These are phyloP conservation scores for Fusarium zealandicum DNA, from an alignment of 2,329 filamentous ascomycete genomes.

Conservation along the genomic window DNA sequence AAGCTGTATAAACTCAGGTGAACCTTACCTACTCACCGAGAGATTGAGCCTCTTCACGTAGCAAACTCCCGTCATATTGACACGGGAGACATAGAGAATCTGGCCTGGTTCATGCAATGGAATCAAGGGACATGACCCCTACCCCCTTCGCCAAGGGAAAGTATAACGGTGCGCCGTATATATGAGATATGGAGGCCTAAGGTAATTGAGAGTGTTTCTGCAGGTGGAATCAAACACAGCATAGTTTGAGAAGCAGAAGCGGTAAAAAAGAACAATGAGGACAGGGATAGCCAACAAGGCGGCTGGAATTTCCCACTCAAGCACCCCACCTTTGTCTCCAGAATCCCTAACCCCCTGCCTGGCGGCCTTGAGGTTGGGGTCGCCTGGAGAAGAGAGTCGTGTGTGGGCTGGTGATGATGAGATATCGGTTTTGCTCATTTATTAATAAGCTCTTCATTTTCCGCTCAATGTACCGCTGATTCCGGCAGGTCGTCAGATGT, in stretches of 20 bases:
- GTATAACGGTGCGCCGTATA: constrained; percentile 7
- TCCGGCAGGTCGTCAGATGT: background rate
- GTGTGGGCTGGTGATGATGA: background rate
- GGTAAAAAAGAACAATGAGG: background rate
- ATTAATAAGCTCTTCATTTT: background rate
- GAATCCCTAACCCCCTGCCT: constrained; percentile 17
- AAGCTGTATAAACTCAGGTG: too few species aligned
- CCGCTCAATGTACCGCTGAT: background rate
- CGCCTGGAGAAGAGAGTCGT: background rate
- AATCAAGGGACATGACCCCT: too few species aligned
- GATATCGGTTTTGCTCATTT: background rate
- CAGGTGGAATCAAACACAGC: constrained; percentile 33
- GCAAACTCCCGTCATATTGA: too few species aligned
- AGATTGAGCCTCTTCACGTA: background rate
- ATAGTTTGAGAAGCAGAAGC: constrained; percentile 25
- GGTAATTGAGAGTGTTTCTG: constrained; percentile 24
- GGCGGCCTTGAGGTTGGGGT: constrained; percentile 2
- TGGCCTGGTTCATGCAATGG: background rate
- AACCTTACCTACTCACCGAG: constrained; percentile 11
- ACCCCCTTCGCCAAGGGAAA: constrained; percentile 3
- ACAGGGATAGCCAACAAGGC: constrained; percentile 6
- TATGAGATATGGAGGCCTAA: constrained; percentile 9
- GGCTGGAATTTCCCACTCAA: constrained; percentile 5
- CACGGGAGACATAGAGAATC: background rate
- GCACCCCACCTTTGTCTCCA: constrained; percentile 24